Base-by-base conservation (phyloP, 495 filamentous ascomycete genomes). In the Penicillium paradoxum region DNA sequence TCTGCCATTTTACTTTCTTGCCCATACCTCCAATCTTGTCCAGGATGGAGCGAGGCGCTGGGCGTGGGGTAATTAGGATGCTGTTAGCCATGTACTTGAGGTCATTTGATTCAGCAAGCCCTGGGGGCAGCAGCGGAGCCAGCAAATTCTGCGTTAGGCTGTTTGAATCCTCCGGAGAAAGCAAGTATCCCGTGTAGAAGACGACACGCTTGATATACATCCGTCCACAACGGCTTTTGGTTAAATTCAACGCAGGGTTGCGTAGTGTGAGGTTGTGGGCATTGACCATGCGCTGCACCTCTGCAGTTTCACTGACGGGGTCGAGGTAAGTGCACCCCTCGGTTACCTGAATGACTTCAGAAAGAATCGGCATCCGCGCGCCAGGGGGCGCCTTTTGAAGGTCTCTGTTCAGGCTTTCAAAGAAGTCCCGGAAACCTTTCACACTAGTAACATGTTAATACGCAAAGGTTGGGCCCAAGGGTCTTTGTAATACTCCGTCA, bases 161-260 rank as follows among this genome's bases (percentile, higher is more conserved):
- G 52, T 85, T 78, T 4, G 86, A 86, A 60, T 89, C 87, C 25
- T 78, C 63, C 39, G 80, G 73, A 21, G 80, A 77, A 63, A 98
- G 83, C 56, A 96, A 76, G 70, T 97, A 97, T 34, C 89, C 91
- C n/a, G 92, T 96, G 74, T 89, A 97, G 73, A 92, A 89, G 43
- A 96, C 84, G 11, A 83, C 87, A 54, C 89, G 89, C 67, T 86
- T 91, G 65, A 98, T 90, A 45, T 81, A 72, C 39, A 91, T 63
- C 59, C 75, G 77, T 19, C 60, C 57, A 44, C 63, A 68, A 15
- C 58, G 63, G 1, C 65, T 65, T 52, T 68, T 72, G 29, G 59
- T 58, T 36, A 53, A 47, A 25, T 67, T 67, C 29, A 67, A 46
- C 3, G 69, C 59, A 8, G 72, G 63, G 34, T 66, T 75, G 45